A percentile compares a stretch with the other conserved stretches of the same genome.
Conservation (phyloP, 2,329 filamentous ascomycete genomes). For the Leptographium wingfieldii region DNA sequence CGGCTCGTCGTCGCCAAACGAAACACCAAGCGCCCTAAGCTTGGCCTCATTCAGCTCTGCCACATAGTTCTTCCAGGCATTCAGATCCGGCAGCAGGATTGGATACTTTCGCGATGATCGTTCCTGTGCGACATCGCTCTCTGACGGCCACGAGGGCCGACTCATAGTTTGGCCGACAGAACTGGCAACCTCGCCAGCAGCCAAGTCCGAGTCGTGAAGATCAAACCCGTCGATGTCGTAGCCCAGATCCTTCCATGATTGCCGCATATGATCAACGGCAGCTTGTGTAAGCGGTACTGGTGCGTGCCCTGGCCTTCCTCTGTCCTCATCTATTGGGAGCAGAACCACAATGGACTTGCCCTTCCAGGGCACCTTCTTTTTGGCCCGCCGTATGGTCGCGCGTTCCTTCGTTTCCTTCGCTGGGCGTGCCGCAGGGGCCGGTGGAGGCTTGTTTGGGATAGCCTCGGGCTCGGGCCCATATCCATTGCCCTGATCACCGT, state of each 20-base stretch:
- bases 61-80: constrained; percentile 64
- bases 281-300: constrained; percentile 40
- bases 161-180: constrained; percentile 45
- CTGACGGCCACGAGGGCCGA: constrained; percentile 53
- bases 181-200: constrained; percentile 16
- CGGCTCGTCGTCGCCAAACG: constrained; percentile 61
- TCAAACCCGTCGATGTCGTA: constrained; percentile 60
- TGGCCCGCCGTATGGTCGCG: constrained; percentile 41
- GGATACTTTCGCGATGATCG: constrained; percentile 38
- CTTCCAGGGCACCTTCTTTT: constrained; percentile 63
- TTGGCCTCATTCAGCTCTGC: constrained; percentile 81
- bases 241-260: constrained; percentile 54
- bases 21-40: constrained; percentile 80
- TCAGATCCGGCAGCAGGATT: constrained; percentile 59
- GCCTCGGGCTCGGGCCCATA: not conserved
- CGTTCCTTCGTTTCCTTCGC: constrained; percentile 26
- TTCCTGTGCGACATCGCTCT: constrained; percentile 44
- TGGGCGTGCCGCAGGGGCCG: constrained; percentile 3
- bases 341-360: constrained; percentile 63
- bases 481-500: not conserved
- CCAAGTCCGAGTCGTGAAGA: constrained; percentile 34
- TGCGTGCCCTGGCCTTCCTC: constrained; percentile 43
- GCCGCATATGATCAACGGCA: constrained; percentile 49
- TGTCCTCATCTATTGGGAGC: constrained; percentile 53
- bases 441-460: not conserved